phyloP scores from a whole-genome alignment of 2,329 filamentous ascomycete species.

The Penicillium sp. region DNA sequence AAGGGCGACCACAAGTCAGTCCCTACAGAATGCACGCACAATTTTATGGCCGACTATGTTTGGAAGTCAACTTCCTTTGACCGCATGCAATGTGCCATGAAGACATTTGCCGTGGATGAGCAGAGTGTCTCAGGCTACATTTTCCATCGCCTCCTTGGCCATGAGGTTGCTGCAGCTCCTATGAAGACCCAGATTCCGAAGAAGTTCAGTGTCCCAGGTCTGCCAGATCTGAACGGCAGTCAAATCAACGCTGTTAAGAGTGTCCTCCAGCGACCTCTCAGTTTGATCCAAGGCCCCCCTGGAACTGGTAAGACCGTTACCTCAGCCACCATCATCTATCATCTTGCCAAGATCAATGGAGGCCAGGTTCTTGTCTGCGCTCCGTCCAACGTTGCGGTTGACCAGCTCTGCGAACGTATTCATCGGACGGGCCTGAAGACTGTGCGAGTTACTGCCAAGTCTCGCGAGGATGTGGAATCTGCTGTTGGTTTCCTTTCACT shows the following conservation, averaged over 20 bases:
- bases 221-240: conserved; percentile 89
- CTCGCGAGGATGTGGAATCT: conserved; percentile 96
- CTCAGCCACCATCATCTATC: conserved; percentile 96
- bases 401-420: conserved; percentile 94
- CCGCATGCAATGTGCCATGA: conserved; percentile 98
- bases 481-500: conserved; percentile 90
- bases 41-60: conserved; percentile 97
- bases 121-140: conserved; percentile 98
- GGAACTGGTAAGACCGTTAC: conserved; percentile 98
- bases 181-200: conserved; percentile 94
- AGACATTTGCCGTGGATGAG: conserved; percentile 94
- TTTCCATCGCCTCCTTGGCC: conserved; percentile 89
- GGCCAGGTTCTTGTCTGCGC: conserved; percentile 94
- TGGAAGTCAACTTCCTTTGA: conserved; percentile 99
- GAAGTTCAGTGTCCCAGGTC: conserved; percentile 88
- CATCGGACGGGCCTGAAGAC: conserved; percentile 92
- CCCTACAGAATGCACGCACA: conserved; percentile 90
- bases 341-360: conserved; percentile 87
- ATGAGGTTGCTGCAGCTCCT: conserved; percentile 85
- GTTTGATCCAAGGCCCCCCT: conserved; percentile 90
- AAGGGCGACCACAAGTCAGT: conserved; percentile 94
- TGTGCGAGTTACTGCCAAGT: conserved; percentile 96
- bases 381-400: conserved; percentile 94
- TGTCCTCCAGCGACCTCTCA: conserved; percentile 84
- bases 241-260: conserved; percentile 95